Base-by-base conservation (phyloP, 1,284 basidiomycete genomes). In the Schizopora paradoxa region DNA sequence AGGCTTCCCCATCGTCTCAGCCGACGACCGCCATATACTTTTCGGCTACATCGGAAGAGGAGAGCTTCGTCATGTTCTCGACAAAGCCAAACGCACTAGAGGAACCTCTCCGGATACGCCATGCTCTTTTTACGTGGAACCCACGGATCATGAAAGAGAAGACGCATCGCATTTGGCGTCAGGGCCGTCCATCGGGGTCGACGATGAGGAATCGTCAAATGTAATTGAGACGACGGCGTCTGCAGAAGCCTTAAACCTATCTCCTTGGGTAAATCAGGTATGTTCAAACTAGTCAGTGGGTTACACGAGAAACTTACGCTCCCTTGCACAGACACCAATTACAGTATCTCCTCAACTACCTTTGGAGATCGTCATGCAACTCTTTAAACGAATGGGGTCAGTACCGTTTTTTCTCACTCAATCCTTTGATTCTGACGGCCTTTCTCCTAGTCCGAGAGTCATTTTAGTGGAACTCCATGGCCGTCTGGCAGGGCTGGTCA, bases 351-450 rank as follows among this genome's bases (percentile, higher is more conserved):
- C 92, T 1, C 87, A 88, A 54, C 78, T 97, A 51, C 91, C 93
- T 1, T 70, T 99, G 32, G 95, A 99, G 65, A 94, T 97, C 46
- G 92, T 95, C 8, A 91, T 97, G 84, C 90, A 96, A 61, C 67
- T 97, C 22, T 97, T 97, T 72, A 89, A 93, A 58, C 78, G 91
- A 40, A 88, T 97, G 84, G 94, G 95, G 93, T 93, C 59, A 54
- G 88, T 74, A 13, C 43, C 13, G 22, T 37, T 32, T 29, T 19
- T 21, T 11, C 14, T 6, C 41, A 26, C 14, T 31, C 23, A 22
- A 25, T 35, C 18, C 32, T 41, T 26, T 31, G 31, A 14, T 38
- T 13, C 41, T 42, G 18, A 40, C 49, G 27, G 47, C 19, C 31
- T 28, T 48, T 37, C n/a, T 32, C 23, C 26, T 51, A 34, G 91